A percentile compares a stretch with the other conserved stretches of the same genome.
Conservation (phyloP, 352 stramenopile genomes). For the Phytophthora sp. region DNA sequence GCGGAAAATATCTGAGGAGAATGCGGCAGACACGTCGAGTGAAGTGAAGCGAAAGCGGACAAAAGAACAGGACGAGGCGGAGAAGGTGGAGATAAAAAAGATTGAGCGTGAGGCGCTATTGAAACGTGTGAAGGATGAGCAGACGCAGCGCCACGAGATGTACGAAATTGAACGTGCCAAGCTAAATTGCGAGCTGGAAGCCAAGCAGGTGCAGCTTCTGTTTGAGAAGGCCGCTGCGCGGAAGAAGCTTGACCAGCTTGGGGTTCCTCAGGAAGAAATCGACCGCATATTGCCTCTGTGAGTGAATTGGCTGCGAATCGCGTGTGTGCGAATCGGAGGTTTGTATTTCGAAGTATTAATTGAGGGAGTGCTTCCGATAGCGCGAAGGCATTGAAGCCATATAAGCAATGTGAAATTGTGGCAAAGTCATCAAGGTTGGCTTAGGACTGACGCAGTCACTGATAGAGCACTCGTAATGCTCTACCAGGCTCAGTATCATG, state of each 20-base stretch:
- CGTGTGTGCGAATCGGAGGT: no score
- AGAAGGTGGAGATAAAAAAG: slow-evolving; percentile 3
- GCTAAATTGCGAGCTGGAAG: slow-evolving; percentile 32
- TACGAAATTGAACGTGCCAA: slow-evolving; percentile 33
- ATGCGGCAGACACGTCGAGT: no score
- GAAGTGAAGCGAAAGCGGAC: slow-evolving; percentile 14
- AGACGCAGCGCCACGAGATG: slow-evolving; percentile 32
- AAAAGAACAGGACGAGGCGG: slow-evolving; percentile 5
- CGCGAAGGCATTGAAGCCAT: no score
- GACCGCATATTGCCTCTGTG: slow-evolving; percentile 47
- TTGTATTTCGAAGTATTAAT: no score
- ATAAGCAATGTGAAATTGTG: no score
- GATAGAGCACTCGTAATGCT: no score
- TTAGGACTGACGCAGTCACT: no score
- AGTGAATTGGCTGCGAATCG: no score
- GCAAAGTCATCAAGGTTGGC: no score
- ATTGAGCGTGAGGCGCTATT: slow-evolving; percentile 34
- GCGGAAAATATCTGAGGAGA: slow-evolving; percentile 19
- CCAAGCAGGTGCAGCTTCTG: slow-evolving; percentile 46
- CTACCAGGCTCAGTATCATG: no score
- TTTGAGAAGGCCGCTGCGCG: slow-evolving; percentile 53
- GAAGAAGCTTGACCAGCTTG: slow-evolving; percentile 52
- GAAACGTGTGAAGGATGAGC: slow-evolving; percentile 34
- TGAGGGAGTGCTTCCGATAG: no score
- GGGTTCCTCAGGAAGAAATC: slow-evolving; percentile 46